Evolutionary conservation across 768 basidiomycete genomes (phyloP), one percentile per base, ranked within the genome.

Genomic region (Naganishia kalamii): DNA sequence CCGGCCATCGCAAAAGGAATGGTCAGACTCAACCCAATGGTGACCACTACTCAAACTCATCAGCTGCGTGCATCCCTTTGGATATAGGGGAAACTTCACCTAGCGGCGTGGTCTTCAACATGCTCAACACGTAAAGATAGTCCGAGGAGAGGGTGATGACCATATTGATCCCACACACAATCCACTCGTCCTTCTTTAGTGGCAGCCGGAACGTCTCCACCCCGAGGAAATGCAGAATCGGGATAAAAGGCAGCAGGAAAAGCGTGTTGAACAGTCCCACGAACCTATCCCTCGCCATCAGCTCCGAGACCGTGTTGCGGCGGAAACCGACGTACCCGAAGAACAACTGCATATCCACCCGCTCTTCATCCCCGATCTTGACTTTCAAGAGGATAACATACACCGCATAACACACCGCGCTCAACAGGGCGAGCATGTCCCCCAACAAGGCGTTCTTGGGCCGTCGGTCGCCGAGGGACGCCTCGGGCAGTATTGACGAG

Each of bases 381-480:
- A 92, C 88, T 78, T 97, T 98, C 72, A 98, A 83, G 52, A 94
- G 81, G 68, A 88, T 87, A 47, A 92, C 86, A 77, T 98, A 98
- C 49, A 88, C 76, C 0, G 92, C 88, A 75, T 96, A 97, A 75
- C 88, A 88, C 5, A 90, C 69, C 0, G 93, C 92, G 6, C 89
- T 90, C n/a, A 90, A 72, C 32, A 97, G 81, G 0, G 93, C 92
- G 4, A 97, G 83, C 40, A 82, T 70, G 75, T 99, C 94, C 27
- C 96, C 96, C 3, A 89, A 68, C 21, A 86, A 76, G 3, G 85
- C 83, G 60, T 77, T 71, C 72, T 74, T 60, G 69, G 74, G 74
- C 19, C 70, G 33, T 48, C 43, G 41, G 25, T 48, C 32, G 3
- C 25, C 35, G n/a, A 37, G 41, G 37, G 51, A 25, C 23, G 17